These are phyloP conservation scores for Pelargonium nanum DNA, from an alignment of 345 rosid species.

Conservation along the genomic window DNA sequence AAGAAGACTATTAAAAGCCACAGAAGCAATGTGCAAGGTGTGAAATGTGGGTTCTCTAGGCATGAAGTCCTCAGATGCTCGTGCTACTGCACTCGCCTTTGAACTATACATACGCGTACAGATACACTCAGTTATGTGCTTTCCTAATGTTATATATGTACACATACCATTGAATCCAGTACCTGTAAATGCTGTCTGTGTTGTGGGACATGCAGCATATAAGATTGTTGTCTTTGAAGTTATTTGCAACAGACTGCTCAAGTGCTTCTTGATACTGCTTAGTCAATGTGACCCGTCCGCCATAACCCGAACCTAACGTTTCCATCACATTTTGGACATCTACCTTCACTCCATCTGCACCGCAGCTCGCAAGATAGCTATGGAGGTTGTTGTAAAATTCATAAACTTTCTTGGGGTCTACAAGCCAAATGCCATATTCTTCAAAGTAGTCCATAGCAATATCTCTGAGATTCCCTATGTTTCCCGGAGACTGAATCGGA, in stretches of 20 bases:
- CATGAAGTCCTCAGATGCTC: constrained; percentile 63
- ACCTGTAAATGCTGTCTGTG: constrained; percentile 49
- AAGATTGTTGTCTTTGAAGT: constrained; percentile 42
- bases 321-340: constrained; percentile 40
- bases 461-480: constrained; percentile 23
- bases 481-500: constrained; percentile 40
- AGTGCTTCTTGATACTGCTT: constrained; percentile 44
- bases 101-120: no score
- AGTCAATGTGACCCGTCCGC: constrained; percentile 45
- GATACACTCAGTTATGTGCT: constrained; percentile 1
- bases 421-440: constrained; percentile 32
- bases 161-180: background rate
- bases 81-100: constrained; percentile 34
- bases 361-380: constrained; percentile 27
- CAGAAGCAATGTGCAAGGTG: constrained; percentile 46
- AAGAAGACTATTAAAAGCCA: constrained; percentile 49
- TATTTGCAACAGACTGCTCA: constrained; percentile 35
- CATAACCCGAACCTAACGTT: constrained; percentile 44
- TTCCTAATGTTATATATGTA: background rate
- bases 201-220: constrained; percentile 56
- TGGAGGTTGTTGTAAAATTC: constrained; percentile 43
- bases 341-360: constrained; percentile 43
- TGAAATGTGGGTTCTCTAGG: constrained; percentile 48
- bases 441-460: constrained; percentile 29
- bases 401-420: constrained; percentile 25